Evolutionary conservation across 306 rosid species (phyloP), one percentile per base, ranked within the genome.

Genomic region (Cucurbita pepo): DNA sequence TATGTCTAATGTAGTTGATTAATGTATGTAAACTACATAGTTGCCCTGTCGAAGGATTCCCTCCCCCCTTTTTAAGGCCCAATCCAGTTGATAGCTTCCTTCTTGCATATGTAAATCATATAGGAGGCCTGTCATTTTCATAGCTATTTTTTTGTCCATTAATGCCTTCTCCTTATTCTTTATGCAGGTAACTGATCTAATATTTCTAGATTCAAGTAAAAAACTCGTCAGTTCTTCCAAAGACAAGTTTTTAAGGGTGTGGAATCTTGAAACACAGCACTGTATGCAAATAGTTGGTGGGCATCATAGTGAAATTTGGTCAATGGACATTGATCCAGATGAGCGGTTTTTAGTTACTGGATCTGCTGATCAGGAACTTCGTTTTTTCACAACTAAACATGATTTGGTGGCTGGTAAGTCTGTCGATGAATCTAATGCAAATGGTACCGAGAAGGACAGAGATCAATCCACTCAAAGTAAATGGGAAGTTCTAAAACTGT

Each of bases 251-350:
- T 84, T 94, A 82, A 88, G 97, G 86, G 98, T 90, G 54, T 94
- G 98, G 98, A 97, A 89, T 85, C 90, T 90, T 75, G 98, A 94
- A 53, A 94, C 94, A n/a, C 96, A 94, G 83, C 94, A 90, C 72
- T 94, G 98, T 75, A 87, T 90, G 88, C 98, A 94, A 85, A 94
- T 88, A 76, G 88, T 90, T 51, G 85, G 96, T 65, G 97, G 97
- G 8, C 95, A 94, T 81, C 97, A 94, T 69, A 90, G 90, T 83
- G 98, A 94, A 86, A 87, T 94, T 75, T 94, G 97, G 98, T 85
- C 98, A 56, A 75, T 94, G 25, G 97, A 90, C 47, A 47, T 81
- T 81, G 98, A 94, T 77, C 85, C 81, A 4, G 81, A 82, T 77
- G 97, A 90, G 76, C 88, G 88, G 60, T 94, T 72, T 76, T 78